Base-by-base conservation (phyloP, 1,139 yeast genomes). In the Sugiyamaella japonica region DNA sequence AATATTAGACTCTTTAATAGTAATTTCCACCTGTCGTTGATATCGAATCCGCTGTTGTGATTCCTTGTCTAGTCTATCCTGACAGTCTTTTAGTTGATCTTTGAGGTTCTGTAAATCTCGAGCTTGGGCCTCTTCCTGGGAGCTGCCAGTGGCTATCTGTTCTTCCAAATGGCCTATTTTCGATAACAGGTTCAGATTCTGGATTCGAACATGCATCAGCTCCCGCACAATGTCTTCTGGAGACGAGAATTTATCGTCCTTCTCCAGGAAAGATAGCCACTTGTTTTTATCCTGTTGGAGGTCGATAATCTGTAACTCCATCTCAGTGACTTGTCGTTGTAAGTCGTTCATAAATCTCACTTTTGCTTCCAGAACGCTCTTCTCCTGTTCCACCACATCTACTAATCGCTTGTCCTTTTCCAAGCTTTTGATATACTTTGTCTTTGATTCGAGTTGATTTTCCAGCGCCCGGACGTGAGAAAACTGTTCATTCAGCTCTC, bases 1-100 rank as follows among this genome's bases (percentile, higher is more conserved):
- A 56, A 83, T 77, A 53, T 76, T 80, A 29, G 84, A 78, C 64
- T 87, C 95, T 59, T 81, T 82, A n/a, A 71, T 63, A n/a, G 83
- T 79, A 47, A 86, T 71, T 1, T 73, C 66, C 54, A 77, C 77
- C 58, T 82, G 85, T 54, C 81, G 77, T 55, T 83, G 83, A 20
- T 83, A 66, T 58, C 84, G 70, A 53, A 73, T 66, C 57, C 73
- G 64, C 57, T 73, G 54, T 56, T 69, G 72, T 57, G 72, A 69
- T 66, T 70, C 73, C 28, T 63, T 65, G 56, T 60, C 64, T 48
- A 66, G 55, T 60, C 66, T 58, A 36, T 72, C 73, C 32, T 70
- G 68, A 36, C 72, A 57, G 20, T 71, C 73, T 59, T 65, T 71
- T 48, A 76, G 59, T 50, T 72, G 71, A 5, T 70, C 64, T 25